Conservation (phyloP, 2,329 filamentous ascomycete genomes). For the Alternaria conjuncta region DNA sequence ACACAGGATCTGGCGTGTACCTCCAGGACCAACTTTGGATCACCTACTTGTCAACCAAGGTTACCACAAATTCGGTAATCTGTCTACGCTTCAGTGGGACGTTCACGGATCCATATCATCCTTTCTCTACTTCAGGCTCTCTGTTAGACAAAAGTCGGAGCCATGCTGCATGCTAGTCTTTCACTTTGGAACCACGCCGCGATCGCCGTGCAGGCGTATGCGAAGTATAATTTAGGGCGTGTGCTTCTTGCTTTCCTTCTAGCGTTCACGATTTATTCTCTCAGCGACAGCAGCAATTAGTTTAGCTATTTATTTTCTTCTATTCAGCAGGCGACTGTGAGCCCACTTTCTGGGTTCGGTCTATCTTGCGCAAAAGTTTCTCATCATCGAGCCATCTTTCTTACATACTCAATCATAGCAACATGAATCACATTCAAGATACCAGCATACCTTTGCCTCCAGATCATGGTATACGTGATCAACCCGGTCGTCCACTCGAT, state of each 20-base stretch:
- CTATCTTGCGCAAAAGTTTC: not conserved
- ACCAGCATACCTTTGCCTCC: not conserved
- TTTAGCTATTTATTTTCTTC: not conserved
- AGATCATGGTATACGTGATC: not conserved
- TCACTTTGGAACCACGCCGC: not conserved
- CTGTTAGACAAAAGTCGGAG: not conserved
- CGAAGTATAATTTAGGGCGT: accelerated
- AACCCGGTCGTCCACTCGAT: not conserved
- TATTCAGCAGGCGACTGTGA: not conserved
- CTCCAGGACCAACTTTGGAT: not conserved
- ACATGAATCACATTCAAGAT: not conserved
- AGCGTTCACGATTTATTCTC: not conserved
- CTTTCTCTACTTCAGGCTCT: not conserved
- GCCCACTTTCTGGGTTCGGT: not conserved
- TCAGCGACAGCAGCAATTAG: not conserved
- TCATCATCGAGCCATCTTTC: not conserved
- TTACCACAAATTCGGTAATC: not conserved
- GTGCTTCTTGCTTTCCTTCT: not conserved
- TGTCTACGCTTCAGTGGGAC: not conserved
- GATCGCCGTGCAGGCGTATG: not conserved
- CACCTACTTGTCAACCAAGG: not conserved
- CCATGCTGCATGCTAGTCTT: not conserved
- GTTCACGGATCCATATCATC: not conserved
- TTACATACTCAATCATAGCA: not conserved
- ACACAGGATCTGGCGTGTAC: not conserved